Evolutionary conservation across 768 basidiomycete genomes (phyloP).

Genomic region (Lactarius trivialis): DNA sequence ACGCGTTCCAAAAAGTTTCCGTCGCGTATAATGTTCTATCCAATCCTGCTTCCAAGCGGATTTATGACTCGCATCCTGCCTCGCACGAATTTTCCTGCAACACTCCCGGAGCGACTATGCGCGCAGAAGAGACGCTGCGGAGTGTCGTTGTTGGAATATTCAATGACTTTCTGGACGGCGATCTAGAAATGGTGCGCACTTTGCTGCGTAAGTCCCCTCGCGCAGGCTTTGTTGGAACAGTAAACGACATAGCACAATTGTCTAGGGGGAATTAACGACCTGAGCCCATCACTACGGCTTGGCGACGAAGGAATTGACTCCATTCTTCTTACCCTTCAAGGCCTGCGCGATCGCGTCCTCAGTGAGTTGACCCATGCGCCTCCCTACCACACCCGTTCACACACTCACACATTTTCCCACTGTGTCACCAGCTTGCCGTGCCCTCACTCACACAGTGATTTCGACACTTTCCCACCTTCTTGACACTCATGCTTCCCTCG

Average conservation of each 20-base stretch:
- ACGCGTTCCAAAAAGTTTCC: constrained; percentile 82
- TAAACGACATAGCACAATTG: not conserved
- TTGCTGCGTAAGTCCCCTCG: constrained; percentile 51
- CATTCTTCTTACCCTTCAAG: constrained; percentile 61
- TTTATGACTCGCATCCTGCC: constrained; percentile 57
- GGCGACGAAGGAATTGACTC: constrained; percentile 75
- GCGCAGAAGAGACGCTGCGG: constrained; percentile 74
- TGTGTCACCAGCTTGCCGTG: constrained; percentile 54
- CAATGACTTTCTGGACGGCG: constrained; percentile 79
- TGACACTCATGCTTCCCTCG: constrained; percentile 73
- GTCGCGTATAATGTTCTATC: constrained; percentile 78
- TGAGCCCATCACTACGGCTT: constrained; percentile 70
- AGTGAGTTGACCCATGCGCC: constrained; percentile 39
- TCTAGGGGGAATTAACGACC: constrained; percentile 67
- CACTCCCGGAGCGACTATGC: constrained; percentile 46
- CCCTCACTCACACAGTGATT: constrained; percentile 68
- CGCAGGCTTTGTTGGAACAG: not conserved
- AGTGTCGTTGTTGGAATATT: constrained; percentile 69
- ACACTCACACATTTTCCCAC: constrained; percentile 9
- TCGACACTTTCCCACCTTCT: constrained; percentile 69
- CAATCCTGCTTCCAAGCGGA: constrained; percentile 57
- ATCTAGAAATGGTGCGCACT: constrained; percentile 76
- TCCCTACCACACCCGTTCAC: not conserved
- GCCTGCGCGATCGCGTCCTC: constrained; percentile 67
- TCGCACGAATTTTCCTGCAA: constrained; percentile 42